These are phyloP conservation scores for Urtica urens DNA, from an alignment of 306 rosid species.

Conservation along the genomic window DNA sequence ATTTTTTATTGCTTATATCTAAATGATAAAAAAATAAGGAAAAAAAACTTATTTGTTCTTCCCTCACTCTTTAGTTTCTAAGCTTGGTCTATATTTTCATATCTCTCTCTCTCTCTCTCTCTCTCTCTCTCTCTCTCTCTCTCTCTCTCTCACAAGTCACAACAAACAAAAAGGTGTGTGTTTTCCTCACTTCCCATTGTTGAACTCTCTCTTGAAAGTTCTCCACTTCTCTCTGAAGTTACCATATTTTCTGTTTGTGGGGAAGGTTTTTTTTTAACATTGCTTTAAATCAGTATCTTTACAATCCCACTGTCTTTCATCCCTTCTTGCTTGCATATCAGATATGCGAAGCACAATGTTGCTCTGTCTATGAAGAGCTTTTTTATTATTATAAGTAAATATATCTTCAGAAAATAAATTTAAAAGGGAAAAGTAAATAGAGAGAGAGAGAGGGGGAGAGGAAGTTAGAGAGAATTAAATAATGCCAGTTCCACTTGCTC, in stretches of 20 bases:
- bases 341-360: slow-evolving; percentile 26
- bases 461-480: slow-evolving; percentile 20
- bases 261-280: neutral
- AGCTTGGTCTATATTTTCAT: neutral
- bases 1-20: too few relatives aligned
- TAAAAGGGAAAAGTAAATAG: too few relatives aligned
- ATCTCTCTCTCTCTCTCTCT: slow-evolving; percentile 16
- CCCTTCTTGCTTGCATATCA: too few relatives aligned
- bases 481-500: slow-evolving; percentile 99
- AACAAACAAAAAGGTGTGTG: slow-evolving; percentile 22
- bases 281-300: neutral
- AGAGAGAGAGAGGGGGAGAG: slow-evolving; percentile 27
- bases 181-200: slow-evolving; percentile 30
- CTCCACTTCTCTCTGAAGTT: slow-evolving; percentile 7
- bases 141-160: slow-evolving; percentile 30
- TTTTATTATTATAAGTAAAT: too few relatives aligned
- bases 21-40: slow-evolving; percentile 1
- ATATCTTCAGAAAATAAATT: too few relatives aligned
- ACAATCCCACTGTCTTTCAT: neutral
- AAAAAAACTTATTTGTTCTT: neutral
- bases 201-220: slow-evolving; percentile 4
- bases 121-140: slow-evolving; percentile 10
- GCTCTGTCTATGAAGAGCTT: slow-evolving; percentile 21
- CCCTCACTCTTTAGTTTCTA: neutral
- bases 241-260: neutral